Evolutionary conservation across 2,329 filamentous ascomycete genomes (phyloP).

Genomic region (Fusarium sp.): DNA sequence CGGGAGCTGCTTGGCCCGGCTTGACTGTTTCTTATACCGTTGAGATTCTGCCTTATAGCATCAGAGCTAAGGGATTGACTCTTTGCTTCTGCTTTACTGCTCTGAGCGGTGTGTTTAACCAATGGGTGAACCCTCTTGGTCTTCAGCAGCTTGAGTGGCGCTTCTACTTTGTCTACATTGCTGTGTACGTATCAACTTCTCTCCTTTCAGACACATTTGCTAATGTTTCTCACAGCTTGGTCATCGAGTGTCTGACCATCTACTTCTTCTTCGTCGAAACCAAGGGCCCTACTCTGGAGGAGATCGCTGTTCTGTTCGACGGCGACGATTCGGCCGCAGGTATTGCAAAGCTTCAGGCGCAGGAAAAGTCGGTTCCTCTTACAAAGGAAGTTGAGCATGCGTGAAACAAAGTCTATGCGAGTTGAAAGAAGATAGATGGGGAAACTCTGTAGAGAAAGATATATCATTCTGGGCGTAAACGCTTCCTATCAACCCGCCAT

Average conservation of each 20-base stretch:
- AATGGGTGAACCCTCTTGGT: conserved; percentile 41
- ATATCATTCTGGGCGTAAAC: background rate
- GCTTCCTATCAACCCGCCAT: background rate
- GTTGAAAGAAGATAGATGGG: background rate
- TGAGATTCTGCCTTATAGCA: conserved; percentile 40
- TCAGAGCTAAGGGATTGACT: conserved; percentile 41
- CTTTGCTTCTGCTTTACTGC: conserved; percentile 42
- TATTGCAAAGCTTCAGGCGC: conserved; percentile 32
- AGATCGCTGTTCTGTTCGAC: conserved; percentile 42
- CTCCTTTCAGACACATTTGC: fast-evolving
- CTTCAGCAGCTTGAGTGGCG: conserved; percentile 36
- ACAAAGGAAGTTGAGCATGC: conserved; percentile 36
- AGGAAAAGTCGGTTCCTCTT: conserved; percentile 23
- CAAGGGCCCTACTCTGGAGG: conserved; percentile 35
- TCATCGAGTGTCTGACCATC: conserved; percentile 39
- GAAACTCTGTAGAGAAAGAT: background rate
- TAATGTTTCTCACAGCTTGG: conserved; percentile 8
- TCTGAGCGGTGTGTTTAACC: conserved; percentile 39
- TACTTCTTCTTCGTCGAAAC: conserved; percentile 45
- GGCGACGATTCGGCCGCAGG: conserved; percentile 36
- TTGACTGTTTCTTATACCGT: conserved; percentile 41
- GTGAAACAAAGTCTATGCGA: background rate
- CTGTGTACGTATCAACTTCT: conserved; percentile 17
- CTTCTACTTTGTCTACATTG: conserved; percentile 43
- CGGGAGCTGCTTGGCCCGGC: conserved; percentile 40